Evolutionary conservation across 1,284 basidiomycete genomes (phyloP), one percentile per base, ranked within the genome.

Genomic region (Austroboletus novae-zelandiae): DNA sequence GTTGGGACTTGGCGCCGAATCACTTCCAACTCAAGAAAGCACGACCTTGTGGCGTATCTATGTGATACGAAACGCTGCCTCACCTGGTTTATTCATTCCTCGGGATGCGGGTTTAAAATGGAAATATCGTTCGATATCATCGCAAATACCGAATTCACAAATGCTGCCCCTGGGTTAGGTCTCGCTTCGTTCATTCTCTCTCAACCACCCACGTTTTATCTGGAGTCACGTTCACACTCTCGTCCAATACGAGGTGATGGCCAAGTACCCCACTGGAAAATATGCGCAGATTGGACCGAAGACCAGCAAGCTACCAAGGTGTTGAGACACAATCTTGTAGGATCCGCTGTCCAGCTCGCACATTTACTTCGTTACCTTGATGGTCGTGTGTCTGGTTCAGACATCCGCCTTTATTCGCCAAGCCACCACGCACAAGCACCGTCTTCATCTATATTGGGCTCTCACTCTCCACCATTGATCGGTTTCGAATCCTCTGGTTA

Each of bases 1-100:
- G 80, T 91, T 51, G 89, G 89, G 27, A 78, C 76, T 14, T 91
- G 89, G 89, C 78, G 83, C 45, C 83, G 89, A 43, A 80, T 89
- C 45, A 78, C 81, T 2, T 78, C 80, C 25, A 65, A 73, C 14
- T 61, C 73, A 9, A 72, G 69, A 54, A 77, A 78, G 48, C 76
- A 84, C 55, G 87, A 89, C 66, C 74, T 91, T 7, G 74, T 90
- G 37, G 86, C 85, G 4, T 91, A 90, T 68, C 71, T 85, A 18
- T 89, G 78, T 65, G 83, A 89, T 32, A 57, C 67, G 43, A 83
- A 78, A 57, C 79, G 77, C 35, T 83, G 78, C 58, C 70, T 91
- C 40, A 80, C 78, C 2, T 91, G 89, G 89, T 91, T 85, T 67
- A 83, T 91, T 54, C 79, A 83, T 40, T 85, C 84, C 15, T 74